Percentiles rank a stretch among this genome's conserved stretches.
phyloP scores from a whole-genome alignment of 2,329 filamentous ascomycete species.

The Botrytis medusae region DNA sequence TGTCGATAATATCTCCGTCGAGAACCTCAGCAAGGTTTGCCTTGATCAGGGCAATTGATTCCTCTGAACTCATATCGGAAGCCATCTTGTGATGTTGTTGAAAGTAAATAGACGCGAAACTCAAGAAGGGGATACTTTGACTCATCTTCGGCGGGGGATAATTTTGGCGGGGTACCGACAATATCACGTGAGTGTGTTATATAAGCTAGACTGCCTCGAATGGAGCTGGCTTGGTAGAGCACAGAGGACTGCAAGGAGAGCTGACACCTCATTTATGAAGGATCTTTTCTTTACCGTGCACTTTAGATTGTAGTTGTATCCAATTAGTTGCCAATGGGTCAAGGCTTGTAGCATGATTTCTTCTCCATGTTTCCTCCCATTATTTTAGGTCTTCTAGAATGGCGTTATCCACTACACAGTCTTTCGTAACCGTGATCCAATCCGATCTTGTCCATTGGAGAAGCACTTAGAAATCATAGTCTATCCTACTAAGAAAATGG shows the following conservation, averaged over 20 bases:
- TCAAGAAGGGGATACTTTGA: conserved; percentile 1
- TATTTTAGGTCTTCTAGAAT: neutral
- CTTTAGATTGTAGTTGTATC: neutral
- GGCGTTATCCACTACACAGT: neutral
- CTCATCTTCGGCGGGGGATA: neutral
- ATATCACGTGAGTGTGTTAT: neutral
- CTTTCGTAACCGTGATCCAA: neutral
- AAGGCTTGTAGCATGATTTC: neutral
- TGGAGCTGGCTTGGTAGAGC: no score
- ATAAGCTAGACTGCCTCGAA: neutral
- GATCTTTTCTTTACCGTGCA: neutral
- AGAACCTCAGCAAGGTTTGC: conserved; percentile 80
- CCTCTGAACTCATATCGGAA: conserved; percentile 45
- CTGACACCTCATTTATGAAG: neutral
- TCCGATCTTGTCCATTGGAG: neutral
- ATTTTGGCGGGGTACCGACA: neutral
- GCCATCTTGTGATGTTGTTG: conserved; percentile 30
- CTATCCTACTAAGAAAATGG: neutral
- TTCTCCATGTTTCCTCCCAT: neutral
- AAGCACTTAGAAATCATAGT: neutral
- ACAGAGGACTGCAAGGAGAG: neutral
- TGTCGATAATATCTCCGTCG: conserved; percentile 79
- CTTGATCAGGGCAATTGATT: conserved; percentile 73
- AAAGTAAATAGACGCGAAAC: neutral
- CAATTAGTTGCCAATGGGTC: neutral